phyloP scores from a whole-genome alignment of 345 rosid species.

The Salix koriyanagi region DNA sequence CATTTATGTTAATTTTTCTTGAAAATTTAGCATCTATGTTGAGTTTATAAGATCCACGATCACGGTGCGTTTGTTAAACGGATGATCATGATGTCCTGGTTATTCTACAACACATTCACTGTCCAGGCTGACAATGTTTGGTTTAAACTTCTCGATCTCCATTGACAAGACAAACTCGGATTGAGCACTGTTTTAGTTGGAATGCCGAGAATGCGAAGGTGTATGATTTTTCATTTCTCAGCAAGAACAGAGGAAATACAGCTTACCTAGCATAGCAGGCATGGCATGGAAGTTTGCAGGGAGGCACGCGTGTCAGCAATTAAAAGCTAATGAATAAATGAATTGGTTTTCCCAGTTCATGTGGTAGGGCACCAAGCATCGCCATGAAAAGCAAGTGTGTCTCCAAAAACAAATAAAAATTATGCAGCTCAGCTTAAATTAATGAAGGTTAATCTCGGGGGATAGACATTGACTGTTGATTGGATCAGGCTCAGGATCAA shows the following conservation, averaged over 20 bases:
- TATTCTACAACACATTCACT: neutral
- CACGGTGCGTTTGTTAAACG: neutral
- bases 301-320: neutral
- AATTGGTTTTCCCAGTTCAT: no score
- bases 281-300: neutral
- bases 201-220: neutral
- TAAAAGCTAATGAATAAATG: no score
- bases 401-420: no score
- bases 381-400: no score
- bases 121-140: neutral
- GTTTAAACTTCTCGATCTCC: neutral
- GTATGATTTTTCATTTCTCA: neutral
- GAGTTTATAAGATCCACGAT: neutral
- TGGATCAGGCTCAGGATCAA: neutral
- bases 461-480: neutral
- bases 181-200: neutral
- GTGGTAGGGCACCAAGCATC: no score
- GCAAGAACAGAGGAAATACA: neutral
- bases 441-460: neutral
- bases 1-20: neutral
- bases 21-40: neutral
- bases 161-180: neutral
- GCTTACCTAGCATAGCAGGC: neutral
- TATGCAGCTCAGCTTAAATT: neutral
- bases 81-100: neutral